phyloP scores from a whole-genome alignment of 2,329 filamentous ascomycete genomes.

The Trichoderma arundinaceum region DNA sequence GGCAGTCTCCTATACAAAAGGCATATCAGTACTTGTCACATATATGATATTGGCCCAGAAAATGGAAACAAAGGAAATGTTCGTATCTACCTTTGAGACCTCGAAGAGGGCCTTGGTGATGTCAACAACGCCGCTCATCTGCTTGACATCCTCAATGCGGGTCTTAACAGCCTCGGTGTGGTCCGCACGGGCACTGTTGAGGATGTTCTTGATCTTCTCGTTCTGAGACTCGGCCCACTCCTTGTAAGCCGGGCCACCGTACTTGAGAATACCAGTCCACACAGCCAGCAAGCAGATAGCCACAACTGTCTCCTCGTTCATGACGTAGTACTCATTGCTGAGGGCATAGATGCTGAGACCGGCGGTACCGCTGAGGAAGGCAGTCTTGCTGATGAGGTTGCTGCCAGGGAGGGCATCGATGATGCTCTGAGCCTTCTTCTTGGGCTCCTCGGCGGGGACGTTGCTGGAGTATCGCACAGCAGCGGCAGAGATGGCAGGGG shows the following conservation, averaged over 20 bases:
- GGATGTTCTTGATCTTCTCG: slow-evolving; percentile 90
- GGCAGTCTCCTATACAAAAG: slow-evolving; percentile 79
- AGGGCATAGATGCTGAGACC: slow-evolving; percentile 92
- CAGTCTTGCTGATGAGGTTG: slow-evolving; percentile 92
- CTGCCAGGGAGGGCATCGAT: slow-evolving; percentile 91
- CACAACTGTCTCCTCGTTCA: slow-evolving; percentile 98
- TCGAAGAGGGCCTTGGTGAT: slow-evolving; percentile 97
- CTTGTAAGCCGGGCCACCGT: slow-evolving; percentile 87
- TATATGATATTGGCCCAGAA: not conserved
- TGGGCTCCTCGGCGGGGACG: slow-evolving; percentile 84
- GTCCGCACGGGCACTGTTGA: slow-evolving; percentile 92
- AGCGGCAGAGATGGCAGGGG: slow-evolving; percentile 75
- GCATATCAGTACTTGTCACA: slow-evolving; percentile 8
- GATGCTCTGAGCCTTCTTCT: slow-evolving; percentile 96
- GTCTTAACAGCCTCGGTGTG: slow-evolving; percentile 95
- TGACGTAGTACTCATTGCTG: slow-evolving; percentile 99
- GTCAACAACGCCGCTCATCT: slow-evolving; percentile 92
- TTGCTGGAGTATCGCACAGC: slow-evolving; percentile 73
- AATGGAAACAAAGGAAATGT: not conserved
- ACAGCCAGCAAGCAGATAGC: slow-evolving; percentile 91
- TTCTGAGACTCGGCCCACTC: slow-evolving; percentile 90
- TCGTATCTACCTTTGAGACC: slow-evolving; percentile 84
- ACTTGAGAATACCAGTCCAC: slow-evolving; percentile 91
- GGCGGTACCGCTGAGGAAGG: slow-evolving; percentile 91
- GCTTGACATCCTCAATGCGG: slow-evolving; percentile 91